These are phyloP conservation scores for Piloderma croceum DNA, from an alignment of 768 basidiomycete species.

Conservation along the genomic window DNA sequence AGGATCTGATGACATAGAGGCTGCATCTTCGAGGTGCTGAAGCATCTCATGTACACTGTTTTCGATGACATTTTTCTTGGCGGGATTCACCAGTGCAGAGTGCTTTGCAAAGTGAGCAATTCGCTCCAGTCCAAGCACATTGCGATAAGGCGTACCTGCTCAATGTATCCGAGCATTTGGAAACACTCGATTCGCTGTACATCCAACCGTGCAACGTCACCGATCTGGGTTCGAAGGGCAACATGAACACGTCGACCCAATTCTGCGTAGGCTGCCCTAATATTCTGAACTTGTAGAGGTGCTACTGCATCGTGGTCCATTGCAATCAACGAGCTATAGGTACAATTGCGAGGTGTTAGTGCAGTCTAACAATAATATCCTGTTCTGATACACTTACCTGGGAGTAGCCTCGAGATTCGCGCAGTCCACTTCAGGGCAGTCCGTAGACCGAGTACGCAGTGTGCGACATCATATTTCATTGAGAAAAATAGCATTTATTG, in stretches of 20 bases:
- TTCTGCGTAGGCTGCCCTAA: conserved; percentile 10
- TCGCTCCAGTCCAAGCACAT: not conserved
- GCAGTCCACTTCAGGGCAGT: no score
- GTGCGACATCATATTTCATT: no score
- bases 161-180: not conserved
- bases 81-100: not conserved
- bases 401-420: no score
- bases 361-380: no score
- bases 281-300: no score
- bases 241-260: conserved; percentile 8
- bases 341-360: no score
- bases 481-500: no score
- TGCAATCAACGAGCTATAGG: no score
- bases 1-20: conserved; percentile 10
- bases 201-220: conserved; percentile 6
- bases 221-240: conserved; percentile 11
- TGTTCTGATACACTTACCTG: no score
- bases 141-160: not conserved
- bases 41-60: conserved; percentile 12
- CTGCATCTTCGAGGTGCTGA: conserved; percentile 8
- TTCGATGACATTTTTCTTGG: conserved; percentile 12
- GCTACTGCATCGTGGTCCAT: no score
- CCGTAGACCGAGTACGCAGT: no score
- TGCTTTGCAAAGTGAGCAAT: not conserved
- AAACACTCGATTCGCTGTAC: not conserved